Evolutionary conservation across 441 rosid species (phyloP).

Genomic region (Dalechampia spathulata): DNA sequence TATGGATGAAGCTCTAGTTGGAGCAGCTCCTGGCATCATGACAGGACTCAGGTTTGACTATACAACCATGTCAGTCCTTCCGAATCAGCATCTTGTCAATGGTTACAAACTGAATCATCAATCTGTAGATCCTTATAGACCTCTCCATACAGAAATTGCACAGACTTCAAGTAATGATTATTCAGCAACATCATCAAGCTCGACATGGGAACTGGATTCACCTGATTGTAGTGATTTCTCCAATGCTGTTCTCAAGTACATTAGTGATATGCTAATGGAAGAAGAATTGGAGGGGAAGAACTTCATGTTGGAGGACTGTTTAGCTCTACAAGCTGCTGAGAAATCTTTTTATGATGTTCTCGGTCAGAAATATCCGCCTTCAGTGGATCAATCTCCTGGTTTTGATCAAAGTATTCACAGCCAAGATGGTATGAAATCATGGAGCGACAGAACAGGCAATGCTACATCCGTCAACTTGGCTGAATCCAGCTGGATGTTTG

Average conservation of each 20-base stretch:
- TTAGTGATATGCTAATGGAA: conserved; percentile 73
- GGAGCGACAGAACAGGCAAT: conserved; percentile 3
- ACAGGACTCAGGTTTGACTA: conserved; percentile 10
- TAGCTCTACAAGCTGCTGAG: conserved; percentile 81
- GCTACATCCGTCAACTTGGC: conserved; percentile 6
- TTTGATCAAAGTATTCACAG: conserved; percentile 5
- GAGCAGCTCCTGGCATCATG: conserved; percentile 6
- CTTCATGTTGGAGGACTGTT: conserved; percentile 64
- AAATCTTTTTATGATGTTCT: conserved; percentile 65
- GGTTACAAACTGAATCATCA: background rate
- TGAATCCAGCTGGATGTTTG: conserved; percentile 10
- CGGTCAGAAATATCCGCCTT: conserved; percentile 38
- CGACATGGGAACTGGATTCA: conserved; percentile 10
- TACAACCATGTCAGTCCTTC: background rate
- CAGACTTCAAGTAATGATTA: background rate
- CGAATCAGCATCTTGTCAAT: conserved; percentile 9
- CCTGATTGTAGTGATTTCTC: conserved; percentile 8
- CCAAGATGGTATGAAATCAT: conserved; percentile 9
- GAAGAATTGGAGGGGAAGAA: conserved; percentile 55
- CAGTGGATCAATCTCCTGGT: background rate
- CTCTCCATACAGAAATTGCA: background rate
- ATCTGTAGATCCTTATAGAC: background rate
- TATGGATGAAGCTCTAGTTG: conserved; percentile 11
- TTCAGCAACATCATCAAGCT: conserved; percentile 9
- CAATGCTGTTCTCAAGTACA: conserved; percentile 46